Percentiles rank a stretch among this genome's conserved stretches.
phyloP scores from a whole-genome alignment of 768 basidiomycete species.

The Tricholoma saponaceum region DNA sequence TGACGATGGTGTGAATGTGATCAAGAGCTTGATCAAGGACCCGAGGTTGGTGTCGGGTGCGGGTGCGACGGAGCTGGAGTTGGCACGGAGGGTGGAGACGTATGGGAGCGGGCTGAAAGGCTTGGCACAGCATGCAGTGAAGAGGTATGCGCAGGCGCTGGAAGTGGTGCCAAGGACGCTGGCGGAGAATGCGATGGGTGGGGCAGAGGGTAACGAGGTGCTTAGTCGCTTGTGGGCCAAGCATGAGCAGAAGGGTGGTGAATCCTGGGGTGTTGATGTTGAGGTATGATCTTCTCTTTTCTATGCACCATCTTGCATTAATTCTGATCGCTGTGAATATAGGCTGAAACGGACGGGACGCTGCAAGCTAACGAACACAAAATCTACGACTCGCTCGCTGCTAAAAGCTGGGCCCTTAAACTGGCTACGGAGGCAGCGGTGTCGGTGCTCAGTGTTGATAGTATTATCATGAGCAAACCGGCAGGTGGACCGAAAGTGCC shows the following conservation, averaged over 20 bases:
- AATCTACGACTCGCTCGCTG: conserved; percentile 85
- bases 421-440: conserved; percentile 91
- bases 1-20: conserved; percentile 95
- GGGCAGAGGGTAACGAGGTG: conserved; percentile 90
- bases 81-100: conserved; percentile 77
- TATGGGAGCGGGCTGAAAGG: conserved; percentile 90
- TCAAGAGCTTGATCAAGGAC: conserved; percentile 91
- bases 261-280: conserved; percentile 82
- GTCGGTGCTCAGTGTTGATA: conserved; percentile 91
- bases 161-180: conserved; percentile 91
- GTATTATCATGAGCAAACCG: conserved; percentile 97
- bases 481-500: conserved; percentile 86
- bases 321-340: conserved; percentile 1
- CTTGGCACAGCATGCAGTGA: conserved; percentile 89
- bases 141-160: conserved; percentile 82
- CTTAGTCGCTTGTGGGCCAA: conserved; percentile 87
- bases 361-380: conserved; percentile 55
- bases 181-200: conserved; percentile 92
- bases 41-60: conserved; percentile 88
- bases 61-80: conserved; percentile 90
- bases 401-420: conserved; percentile 86
- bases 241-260: conserved; percentile 74
- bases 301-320: not conserved
- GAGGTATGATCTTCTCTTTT: conserved; percentile 49
- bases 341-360: conserved; percentile 81